Percentiles rank a stretch among this genome's conserved stretches.
Evolutionary conservation across 2,329 filamentous ascomycete species (phyloP).

Genomic region (Colletotrichum caudatum): DNA sequence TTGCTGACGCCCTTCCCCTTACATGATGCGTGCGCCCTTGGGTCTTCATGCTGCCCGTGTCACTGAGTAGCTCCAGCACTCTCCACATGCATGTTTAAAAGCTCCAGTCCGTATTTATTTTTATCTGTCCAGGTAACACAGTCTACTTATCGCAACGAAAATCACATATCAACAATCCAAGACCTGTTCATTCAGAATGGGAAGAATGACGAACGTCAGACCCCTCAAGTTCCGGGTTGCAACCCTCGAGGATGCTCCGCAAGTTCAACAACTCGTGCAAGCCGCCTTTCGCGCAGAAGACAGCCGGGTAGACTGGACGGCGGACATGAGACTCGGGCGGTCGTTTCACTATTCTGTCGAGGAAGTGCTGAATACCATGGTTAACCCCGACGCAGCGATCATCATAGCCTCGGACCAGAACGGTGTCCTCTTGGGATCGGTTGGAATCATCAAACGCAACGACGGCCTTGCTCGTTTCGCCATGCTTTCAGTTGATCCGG

Average conservation of each 20-base stretch:
- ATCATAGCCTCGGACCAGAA: conserved; percentile 47
- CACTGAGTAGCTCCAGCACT: background rate
- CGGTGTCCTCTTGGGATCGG: conserved; percentile 46
- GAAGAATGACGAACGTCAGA: conserved; percentile 37
- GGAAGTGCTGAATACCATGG: conserved; percentile 47
- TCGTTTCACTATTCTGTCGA: conserved; percentile 45
- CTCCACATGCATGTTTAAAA: background rate
- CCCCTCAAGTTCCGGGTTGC: conserved; percentile 54
- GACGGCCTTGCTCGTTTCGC: conserved; percentile 48
- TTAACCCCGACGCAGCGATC: conserved; percentile 46
- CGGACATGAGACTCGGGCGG: conserved; percentile 47
- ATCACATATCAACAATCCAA: background rate
- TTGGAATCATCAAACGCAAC: conserved; percentile 45
- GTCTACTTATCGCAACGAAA: background rate
- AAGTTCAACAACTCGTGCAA: conserved; percentile 53
- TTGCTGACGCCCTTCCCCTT: background rate
- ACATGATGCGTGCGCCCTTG: background rate
- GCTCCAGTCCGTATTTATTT: background rate
- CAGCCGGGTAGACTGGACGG: conserved; percentile 52
- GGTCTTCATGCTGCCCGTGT: background rate
- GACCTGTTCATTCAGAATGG: too few species aligned
- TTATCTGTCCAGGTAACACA: background rate
- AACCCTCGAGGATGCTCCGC: conserved; percentile 51
- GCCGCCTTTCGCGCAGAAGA: conserved; percentile 56
- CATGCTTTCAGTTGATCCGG: conserved; percentile 52